These are phyloP conservation scores for Paraglomus occultum DNA, from an alignment of 192 early-diverging fungal genomes.

Conservation along the genomic window DNA sequence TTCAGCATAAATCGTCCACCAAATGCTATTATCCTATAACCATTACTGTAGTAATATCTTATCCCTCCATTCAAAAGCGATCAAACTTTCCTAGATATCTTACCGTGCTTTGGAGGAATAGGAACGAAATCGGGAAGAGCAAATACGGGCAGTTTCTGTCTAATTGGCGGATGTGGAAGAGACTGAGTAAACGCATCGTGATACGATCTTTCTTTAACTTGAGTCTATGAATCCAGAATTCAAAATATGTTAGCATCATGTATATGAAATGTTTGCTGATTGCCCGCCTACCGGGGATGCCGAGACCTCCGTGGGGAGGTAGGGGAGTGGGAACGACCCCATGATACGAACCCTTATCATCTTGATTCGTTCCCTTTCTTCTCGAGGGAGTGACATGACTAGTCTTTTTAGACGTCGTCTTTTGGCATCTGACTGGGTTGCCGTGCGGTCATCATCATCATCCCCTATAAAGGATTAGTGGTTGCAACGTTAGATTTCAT, in stretches of 20 bases:
- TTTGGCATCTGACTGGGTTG: slow-evolving; percentile 1
- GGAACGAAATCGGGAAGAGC: too few relatives aligned
- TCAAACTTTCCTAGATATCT: background rate
- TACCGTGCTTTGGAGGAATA: background rate
- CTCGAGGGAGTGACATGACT: slow-evolving; percentile 9
- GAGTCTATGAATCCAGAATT: background rate
- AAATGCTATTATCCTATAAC: background rate
- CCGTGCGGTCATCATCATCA: background rate
- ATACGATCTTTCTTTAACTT: too few relatives aligned
- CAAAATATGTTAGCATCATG: background rate
- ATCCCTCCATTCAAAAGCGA: background rate
- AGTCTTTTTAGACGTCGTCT: slow-evolving; percentile 6
- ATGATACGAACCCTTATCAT: background rate
- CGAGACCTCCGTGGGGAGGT: too few relatives aligned
- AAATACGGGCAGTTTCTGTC: too few relatives aligned
- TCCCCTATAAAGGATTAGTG: background rate
- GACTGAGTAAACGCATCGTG: too few relatives aligned
- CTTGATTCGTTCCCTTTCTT: slow-evolving; percentile 20
- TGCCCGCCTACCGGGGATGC: background rate
- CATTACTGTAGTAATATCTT: background rate
- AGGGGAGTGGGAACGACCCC: too few relatives aligned
- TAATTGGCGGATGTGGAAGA: too few relatives aligned
- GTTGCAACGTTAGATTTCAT: background rate
- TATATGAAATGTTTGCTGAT: background rate
- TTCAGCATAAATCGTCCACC: too few relatives aligned